phyloP scores from a whole-genome alignment of 352 stramenopile genomes.

The Blastocystis sp. region DNA sequence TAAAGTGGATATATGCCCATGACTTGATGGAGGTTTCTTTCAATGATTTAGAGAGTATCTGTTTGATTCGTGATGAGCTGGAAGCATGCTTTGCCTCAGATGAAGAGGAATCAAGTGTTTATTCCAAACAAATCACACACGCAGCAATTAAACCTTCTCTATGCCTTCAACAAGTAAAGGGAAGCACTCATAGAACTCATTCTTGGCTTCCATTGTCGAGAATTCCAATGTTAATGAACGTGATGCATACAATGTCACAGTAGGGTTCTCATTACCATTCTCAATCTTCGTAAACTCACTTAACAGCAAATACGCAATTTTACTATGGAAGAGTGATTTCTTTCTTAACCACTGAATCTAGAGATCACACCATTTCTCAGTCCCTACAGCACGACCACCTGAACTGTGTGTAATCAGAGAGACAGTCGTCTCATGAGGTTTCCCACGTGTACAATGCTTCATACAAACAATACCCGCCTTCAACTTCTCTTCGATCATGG shows the following conservation, averaged over 20 bases:
- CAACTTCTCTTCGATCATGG: slow-evolving; percentile 43
- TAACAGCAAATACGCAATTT: not conserved
- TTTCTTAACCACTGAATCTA: slow-evolving; percentile 61
- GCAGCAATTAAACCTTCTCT: slow-evolving; percentile 29
- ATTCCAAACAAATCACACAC: slow-evolving; percentile 13
- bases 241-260: not conserved
- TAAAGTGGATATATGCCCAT: slow-evolving; percentile 21
- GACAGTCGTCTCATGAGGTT: slow-evolving; percentile 40
- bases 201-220: slow-evolving; percentile 24
- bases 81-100: slow-evolving; percentile 34
- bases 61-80: slow-evolving; percentile 18
- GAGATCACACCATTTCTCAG: not conserved
- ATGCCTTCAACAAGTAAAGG: slow-evolving; percentile 14
- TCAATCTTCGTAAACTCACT: slow-evolving; percentile 33
- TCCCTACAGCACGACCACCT: not conserved
- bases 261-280: not conserved
- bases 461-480: slow-evolving; percentile 24
- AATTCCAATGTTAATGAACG: slow-evolving; percentile 34
- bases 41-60: not conserved
- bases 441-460: slow-evolving; percentile 47
- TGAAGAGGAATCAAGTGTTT: slow-evolving; percentile 39
- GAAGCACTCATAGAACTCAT: slow-evolving; percentile 64
- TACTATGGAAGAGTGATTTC: slow-evolving; percentile 46
- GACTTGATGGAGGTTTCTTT: slow-evolving; percentile 39
- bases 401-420: slow-evolving; percentile 32